Base-by-base conservation (phyloP, 2,329 filamentous ascomycete genomes). In the Penicillium palitans region DNA sequence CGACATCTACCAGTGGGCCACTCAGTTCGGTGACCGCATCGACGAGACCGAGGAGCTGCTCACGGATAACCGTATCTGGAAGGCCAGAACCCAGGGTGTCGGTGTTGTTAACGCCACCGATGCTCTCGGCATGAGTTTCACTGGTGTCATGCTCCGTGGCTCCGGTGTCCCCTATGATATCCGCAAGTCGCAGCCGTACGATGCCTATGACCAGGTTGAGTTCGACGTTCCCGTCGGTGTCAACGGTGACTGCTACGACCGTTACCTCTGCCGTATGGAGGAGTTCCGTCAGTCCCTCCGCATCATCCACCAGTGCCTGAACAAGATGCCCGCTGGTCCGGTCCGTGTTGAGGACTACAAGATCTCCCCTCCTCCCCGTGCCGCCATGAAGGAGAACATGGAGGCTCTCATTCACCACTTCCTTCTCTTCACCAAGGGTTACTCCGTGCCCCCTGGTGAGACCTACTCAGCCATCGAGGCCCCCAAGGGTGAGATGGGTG, bases 301-400 rank as follows among this genome's bases (percentile, higher is more conserved):
- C 71, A 99, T 99, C 78, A 97, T 99, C 74, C 89, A 96, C 83
- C 96, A 99, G 80, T 99, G 96, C 79, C 81, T 99, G 69, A 98
- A 99, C 84, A 91, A 99, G 83, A 99, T 99, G 91, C 93, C 96
- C 49, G 84, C 90, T 49, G 95, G 95, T 29, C 95, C 95, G 52
- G 86, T 98, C 74, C 90, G 93, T 68, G 91, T 97, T 42, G 95
- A 99, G 80, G 95, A 99, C 79, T 99, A 98, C 87, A 99, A 99
- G 86, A 86, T 99, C 72, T 90, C 91, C 3, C 95, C 95, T 24
- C 95, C 95, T 62, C 96, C 95, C n/a, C 88, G 95, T 72, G 84
- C 91, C 45, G 95, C 95, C 72, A 99, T 99, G 95, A 99, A 99
- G 86, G 95, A 99, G 86, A 99, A 99, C 83, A 99, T 99, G 96